Conservation (phyloP, 495 filamentous ascomycete genomes). For the Aspergillus wentii region DNA sequence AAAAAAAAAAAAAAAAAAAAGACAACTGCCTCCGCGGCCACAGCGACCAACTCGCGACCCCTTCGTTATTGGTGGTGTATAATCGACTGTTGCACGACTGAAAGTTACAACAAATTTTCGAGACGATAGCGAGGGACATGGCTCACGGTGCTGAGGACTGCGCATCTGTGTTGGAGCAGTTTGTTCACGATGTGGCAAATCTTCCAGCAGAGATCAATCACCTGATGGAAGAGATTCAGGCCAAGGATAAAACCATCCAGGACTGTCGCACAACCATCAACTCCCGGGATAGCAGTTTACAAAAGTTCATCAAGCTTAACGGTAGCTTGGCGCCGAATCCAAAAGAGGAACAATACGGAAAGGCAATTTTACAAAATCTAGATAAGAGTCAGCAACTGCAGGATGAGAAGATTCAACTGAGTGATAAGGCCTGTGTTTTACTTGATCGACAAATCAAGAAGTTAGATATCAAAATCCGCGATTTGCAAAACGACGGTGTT, state of each 20-base stretch:
- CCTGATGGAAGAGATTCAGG: conserved; percentile 88
- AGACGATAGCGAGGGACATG: too few species aligned
- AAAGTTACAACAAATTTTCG: too few species aligned
- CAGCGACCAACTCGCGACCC: too few species aligned
- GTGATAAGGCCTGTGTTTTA: conserved; percentile 68
- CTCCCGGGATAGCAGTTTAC: conserved; percentile 72
- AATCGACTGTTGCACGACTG: too few species aligned
- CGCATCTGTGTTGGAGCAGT: conserved; percentile 86
- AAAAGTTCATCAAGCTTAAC: conserved; percentile 84
- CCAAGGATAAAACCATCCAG: conserved; percentile 77
- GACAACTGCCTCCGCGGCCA: too few species aligned
- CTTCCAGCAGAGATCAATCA: conserved; percentile 88
- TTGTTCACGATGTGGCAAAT: conserved; percentile 85
- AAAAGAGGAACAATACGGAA: conserved; percentile 73
- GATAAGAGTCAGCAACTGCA: conserved; percentile 68
- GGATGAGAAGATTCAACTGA: conserved; percentile 79
- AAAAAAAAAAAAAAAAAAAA: too few species aligned
- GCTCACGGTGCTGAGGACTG: conserved; percentile 62
- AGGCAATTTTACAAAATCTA: conserved; percentile 66
- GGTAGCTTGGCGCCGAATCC: conserved; percentile 78
- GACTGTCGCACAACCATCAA: conserved; percentile 70
- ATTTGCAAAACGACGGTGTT: conserved; percentile 72
- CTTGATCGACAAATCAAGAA: conserved; percentile 86
- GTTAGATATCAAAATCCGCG: conserved; percentile 81
- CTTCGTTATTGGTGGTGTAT: too few species aligned